Evolutionary conservation across 2,329 filamentous ascomycete genomes (phyloP).

Genomic region (Ophiocordyceps unilateralis): DNA sequence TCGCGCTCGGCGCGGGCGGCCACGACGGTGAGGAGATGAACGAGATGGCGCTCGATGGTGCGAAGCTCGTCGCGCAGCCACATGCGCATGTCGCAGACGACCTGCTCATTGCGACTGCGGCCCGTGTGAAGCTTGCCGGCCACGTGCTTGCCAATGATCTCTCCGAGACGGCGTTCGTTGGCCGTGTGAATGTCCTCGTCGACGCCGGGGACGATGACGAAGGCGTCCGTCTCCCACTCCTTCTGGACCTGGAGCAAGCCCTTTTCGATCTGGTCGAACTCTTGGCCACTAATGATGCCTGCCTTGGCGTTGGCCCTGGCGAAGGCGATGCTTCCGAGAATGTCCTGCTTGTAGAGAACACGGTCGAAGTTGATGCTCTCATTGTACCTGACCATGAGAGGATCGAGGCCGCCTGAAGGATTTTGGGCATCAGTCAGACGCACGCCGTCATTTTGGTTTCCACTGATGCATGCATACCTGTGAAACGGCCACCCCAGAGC

Average conservation of each 20-base stretch:
- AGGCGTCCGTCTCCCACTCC: constrained; percentile 34
- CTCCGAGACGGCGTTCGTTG: constrained; percentile 56
- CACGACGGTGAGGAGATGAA: constrained; percentile 52
- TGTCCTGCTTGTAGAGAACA: constrained; percentile 63
- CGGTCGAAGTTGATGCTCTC: constrained; percentile 65
- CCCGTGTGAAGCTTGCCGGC: constrained; percentile 83
- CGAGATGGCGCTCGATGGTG: constrained; percentile 50
- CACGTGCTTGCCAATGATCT: constrained; percentile 72
- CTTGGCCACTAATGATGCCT: constrained; percentile 54
- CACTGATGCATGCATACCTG: constrained; percentile 17
- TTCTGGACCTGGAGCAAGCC: constrained; percentile 43
- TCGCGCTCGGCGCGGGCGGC: constrained; percentile 54
- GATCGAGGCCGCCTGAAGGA: constrained; percentile 54
- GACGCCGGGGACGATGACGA: constrained; percentile 31
- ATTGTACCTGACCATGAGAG: constrained; percentile 77
- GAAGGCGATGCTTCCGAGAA: constrained; percentile 64
- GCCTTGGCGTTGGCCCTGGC: constrained; percentile 62
- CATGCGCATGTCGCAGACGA: constrained; percentile 77
- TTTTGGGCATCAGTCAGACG: neutral
- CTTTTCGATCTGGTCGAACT: constrained; percentile 57
- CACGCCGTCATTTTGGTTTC: neutral
- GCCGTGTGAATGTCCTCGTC: constrained; percentile 51
- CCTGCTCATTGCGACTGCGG: constrained; percentile 77
- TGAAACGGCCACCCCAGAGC: constrained; percentile 32
- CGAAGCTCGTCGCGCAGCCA: constrained; percentile 67